Evolutionary conservation across 2,329 filamentous ascomycete species (phyloP).

Genomic region (Hyphodiscus sp.): DNA sequence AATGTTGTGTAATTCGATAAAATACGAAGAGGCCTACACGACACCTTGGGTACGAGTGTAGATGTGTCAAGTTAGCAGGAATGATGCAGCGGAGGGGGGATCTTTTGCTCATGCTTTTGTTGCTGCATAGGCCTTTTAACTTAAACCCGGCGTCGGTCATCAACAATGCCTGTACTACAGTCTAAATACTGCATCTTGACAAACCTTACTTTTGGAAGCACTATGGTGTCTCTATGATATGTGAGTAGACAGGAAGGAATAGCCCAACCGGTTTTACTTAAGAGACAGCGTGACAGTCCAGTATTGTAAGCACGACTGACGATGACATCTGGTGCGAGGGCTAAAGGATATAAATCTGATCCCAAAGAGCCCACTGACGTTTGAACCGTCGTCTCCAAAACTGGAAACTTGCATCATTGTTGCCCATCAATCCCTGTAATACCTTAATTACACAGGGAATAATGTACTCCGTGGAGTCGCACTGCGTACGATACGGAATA

Average conservation of each 20-base stretch:
- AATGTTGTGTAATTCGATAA: slow-evolving; percentile 19
- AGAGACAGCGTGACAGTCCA: not conserved
- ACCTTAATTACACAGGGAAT: too few relatives aligned
- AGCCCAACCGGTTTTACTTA: not conserved
- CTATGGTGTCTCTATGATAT: not conserved
- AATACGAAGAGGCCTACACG: slow-evolving; percentile 9
- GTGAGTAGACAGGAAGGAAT: not conserved
- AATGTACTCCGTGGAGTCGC: too few relatives aligned
- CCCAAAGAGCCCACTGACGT: not conserved
- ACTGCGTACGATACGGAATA: too few relatives aligned
- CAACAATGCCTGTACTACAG: slow-evolving; percentile 26
- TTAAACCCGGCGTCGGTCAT: slow-evolving; percentile 12
- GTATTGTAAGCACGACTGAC: not conserved
- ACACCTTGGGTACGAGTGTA: slow-evolving; percentile 16
- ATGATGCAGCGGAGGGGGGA: slow-evolving; percentile 7
- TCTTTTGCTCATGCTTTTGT: slow-evolving; percentile 11
- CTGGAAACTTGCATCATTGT: not conserved
- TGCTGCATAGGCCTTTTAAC: slow-evolving; percentile 5
- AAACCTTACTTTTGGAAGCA: not conserved
- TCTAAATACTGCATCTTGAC: slow-evolving; percentile 17
- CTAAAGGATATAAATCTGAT: not conserved
- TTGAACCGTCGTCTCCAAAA: not conserved
- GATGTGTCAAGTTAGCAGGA: slow-evolving; percentile 11
- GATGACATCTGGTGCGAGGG: not conserved
- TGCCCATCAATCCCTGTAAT: not conserved